Base-by-base conservation (phyloP, 495 filamentous ascomycete species). In the Rhypophila decipiens region DNA sequence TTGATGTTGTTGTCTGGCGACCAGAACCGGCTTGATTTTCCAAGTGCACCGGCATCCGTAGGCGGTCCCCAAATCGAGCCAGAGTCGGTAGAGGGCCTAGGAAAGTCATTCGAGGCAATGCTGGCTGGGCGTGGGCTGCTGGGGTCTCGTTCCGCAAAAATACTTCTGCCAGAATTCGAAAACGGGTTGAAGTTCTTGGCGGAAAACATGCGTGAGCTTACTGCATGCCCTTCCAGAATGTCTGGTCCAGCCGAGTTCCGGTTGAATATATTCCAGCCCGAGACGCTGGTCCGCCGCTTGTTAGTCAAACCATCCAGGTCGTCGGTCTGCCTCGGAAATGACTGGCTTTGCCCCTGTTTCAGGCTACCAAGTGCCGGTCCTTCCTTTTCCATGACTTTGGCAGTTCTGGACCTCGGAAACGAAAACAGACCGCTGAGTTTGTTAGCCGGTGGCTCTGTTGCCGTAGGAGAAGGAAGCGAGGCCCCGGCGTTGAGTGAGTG, bases 11-110 rank as follows among this genome's bases (percentile, higher is more conserved):
- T 63, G 4, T 69, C 67, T 10, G 66, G 57, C 10, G 63, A 61
- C 72, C 72, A 75, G 22, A 75, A 52, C 20, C 71, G 60, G 29
- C 61, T 71, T 9, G 56, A 57, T 20, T 67, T 64, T 21, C 47
- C 52, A n/a, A 58, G 46, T 8, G 45, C 39, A 7, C 50, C 34
- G 1, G 40, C 37, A n/a, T 66, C 64, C 2, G 35, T 44, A 1
- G 52, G 61, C 2, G 64, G 64, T n/a, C 60, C 63, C 72, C 72
- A 76, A 37, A 76, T 74, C 24, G 67, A 70, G 12, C 61, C 78
- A 22, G 83, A 86, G 38, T 93, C 88, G 8, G 83, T 88, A 2
- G 88, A 91, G 1, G 88, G 88, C 47, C 86, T 77, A 1, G 86
- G 85, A 38, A 91, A 73, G 42, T 93, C 88, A 42, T 83, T 82